Evolutionary conservation across 1,284 basidiomycete species (phyloP), one percentile per base, ranked within the genome.

Genomic region (Coniferiporia weirii): DNA sequence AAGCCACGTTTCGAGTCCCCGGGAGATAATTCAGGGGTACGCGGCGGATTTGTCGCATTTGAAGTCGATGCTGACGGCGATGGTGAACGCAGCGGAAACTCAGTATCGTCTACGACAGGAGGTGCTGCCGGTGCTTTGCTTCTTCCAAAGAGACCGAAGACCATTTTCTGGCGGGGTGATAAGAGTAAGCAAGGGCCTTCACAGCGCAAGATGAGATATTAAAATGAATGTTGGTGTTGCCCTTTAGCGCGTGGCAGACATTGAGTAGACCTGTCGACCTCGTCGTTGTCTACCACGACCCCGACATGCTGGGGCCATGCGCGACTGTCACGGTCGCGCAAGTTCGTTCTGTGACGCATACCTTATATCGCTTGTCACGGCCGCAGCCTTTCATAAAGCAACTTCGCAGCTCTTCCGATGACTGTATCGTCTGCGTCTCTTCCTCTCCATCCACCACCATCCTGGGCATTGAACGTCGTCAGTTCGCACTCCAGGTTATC

Each of bases 91-190:
- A 79, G 71, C 65, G 79, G 79, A 4, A 35, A 35, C 34, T 34
- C 38, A 9, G 10, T 19, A 44, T 38, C 38, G 7, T 13, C 45
- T 36, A 20, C 46, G 8, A 10, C 22, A 50, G n/a, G 64, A 20
- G 46, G 54, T 34, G 40, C 66, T 40, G 56, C 64, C 27, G 64
- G 54, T 20, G 66, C 62, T 65, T 76, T 80, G 63, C 78, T 76
- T 22, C 71, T 65, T 20, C 60, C 56, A 61, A 83, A 80, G 43
- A 83, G 73, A 3, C 79, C 72, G 65, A 83, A 82, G 36, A 82
- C 76, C 79, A 82, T 81, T 44, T 12, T 22, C 36, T 38, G 13
- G 15, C 8, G 38, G 12, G 34, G n/a, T 27, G 35, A 52, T 19
- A 6, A 35, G 13, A 38, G 10, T 35, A 52, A 52, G 36, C 13